A percentile compares a stretch with the other conserved stretches of the same genome.
phyloP scores from a whole-genome alignment of 2,329 filamentous ascomycete species.

The Aspergillus ibericus region DNA sequence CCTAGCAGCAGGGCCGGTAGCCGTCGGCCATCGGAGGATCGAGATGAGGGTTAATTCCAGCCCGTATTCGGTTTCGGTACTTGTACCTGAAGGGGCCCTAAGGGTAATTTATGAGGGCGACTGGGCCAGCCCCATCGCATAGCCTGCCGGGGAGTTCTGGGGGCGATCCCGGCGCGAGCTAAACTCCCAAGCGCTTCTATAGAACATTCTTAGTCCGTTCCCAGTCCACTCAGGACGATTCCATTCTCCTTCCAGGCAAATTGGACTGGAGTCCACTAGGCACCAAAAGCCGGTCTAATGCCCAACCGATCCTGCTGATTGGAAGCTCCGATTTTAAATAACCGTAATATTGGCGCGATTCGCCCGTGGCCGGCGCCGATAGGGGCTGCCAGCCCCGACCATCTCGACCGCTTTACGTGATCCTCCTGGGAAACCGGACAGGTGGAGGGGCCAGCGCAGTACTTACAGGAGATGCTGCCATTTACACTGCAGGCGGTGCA shows the following conservation, averaged over 20 bases:
- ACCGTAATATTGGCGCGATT: conserved; percentile 1
- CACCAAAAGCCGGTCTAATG: conserved; percentile 7
- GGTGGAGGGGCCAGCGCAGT: neutral
- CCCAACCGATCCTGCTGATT: conserved; percentile 3
- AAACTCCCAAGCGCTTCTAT: conserved; percentile 15
- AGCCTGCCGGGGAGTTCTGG: conserved; percentile 9
- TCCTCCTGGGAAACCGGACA: neutral
- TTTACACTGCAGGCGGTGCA: neutral
- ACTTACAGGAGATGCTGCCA: neutral
- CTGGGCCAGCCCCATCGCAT: conserved; percentile 13
- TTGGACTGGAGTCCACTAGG: conserved; percentile 6
- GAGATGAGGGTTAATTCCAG: neutral
- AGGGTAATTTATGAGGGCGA: conserved; percentile 1
- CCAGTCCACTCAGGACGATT: conserved; percentile 6
- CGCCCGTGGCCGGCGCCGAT: neutral
- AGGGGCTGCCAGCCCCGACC: neutral
- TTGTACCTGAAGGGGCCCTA: neutral
- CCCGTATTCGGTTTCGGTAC: neutral
- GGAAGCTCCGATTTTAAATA: conserved; percentile 3
- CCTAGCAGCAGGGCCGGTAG: neutral
- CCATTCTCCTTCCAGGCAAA: neutral
- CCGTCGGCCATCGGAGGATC: neutral
- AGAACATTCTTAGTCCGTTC: conserved; percentile 24
- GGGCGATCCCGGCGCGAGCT: conserved; percentile 17
- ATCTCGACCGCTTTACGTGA: neutral